Conservation (phyloP, 305 asterid genomes). For the Rubia tinctorum region DNA sequence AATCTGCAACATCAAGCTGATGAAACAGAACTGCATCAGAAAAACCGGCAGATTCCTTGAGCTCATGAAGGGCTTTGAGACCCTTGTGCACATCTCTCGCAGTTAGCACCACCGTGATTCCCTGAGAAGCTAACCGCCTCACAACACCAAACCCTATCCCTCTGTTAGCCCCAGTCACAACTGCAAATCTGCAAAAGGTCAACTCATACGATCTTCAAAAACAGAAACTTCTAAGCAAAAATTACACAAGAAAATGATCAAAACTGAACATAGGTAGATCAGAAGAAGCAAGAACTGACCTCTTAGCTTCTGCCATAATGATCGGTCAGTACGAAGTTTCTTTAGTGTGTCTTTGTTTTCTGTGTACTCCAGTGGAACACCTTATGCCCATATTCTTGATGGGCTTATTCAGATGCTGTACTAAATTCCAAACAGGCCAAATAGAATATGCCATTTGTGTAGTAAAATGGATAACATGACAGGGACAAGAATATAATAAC, state of each 20-base stretch:
- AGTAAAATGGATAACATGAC: too few relatives aligned
- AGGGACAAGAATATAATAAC: too few relatives aligned
- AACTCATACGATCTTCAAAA: too few relatives aligned
- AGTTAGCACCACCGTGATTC: slow-evolving; percentile 37
- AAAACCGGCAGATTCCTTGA: slow-evolving; percentile 16
- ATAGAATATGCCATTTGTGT: too few relatives aligned
- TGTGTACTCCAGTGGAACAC: too few relatives aligned
- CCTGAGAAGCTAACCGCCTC: slow-evolving; percentile 32
- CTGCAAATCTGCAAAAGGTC: background rate
- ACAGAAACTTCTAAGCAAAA: too few relatives aligned
- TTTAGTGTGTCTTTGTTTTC: too few relatives aligned
- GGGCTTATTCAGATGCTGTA: too few relatives aligned
- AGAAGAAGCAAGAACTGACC: background rate
- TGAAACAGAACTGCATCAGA: slow-evolving; percentile 31
- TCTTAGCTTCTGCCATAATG: background rate
- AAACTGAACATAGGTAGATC: background rate
- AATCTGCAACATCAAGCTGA: slow-evolving; percentile 38
- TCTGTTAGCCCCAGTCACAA: slow-evolving; percentile 44
- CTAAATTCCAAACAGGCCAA: too few relatives aligned
- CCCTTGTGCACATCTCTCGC: slow-evolving; percentile 39
- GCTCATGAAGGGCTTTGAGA: slow-evolving; percentile 30
- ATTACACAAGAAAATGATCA: background rate
- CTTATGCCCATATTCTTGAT: too few relatives aligned
- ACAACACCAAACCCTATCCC: slow-evolving; percentile 42
- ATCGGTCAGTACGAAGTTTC: too few relatives aligned